Conservation (phyloP, 768 basidiomycete genomes). For the Leccinum fibrillosum region DNA sequence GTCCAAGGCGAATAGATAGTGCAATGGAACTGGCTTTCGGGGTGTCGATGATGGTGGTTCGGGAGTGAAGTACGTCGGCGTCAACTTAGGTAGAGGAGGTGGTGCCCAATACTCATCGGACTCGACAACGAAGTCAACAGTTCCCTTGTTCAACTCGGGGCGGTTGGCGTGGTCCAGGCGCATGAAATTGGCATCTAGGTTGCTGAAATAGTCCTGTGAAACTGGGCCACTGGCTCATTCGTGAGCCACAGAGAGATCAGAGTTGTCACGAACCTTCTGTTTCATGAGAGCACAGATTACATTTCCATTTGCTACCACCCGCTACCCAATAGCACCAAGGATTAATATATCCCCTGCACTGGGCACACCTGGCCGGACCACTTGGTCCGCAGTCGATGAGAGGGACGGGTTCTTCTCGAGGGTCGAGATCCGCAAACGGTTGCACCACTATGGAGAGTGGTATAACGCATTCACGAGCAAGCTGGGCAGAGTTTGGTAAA, state of each 20-base stretch:
- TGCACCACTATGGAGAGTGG: constrained; percentile 85
- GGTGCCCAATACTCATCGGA: constrained; percentile 80
- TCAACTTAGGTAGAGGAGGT: constrained; percentile 54
- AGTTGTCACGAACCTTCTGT: constrained; percentile 65
- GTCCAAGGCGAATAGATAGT: constrained; percentile 86
- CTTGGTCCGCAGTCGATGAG: constrained; percentile 64
- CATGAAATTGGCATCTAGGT: constrained; percentile 72
- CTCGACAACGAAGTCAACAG: constrained; percentile 84
- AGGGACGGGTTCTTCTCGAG: constrained; percentile 77
- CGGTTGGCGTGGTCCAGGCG: constrained; percentile 78
- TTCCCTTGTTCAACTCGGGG: constrained; percentile 87
- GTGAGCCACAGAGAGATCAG: constrained; percentile 4
- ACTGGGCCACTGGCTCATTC: constrained; percentile 44
- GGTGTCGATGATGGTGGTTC: constrained; percentile 44
- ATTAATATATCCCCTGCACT: constrained; percentile 89
- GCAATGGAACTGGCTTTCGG: constrained; percentile 61
- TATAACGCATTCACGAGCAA: constrained; percentile 78
- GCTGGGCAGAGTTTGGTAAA: constrained; percentile 73
- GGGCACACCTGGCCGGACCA: constrained; percentile 82
- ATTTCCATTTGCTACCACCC: constrained; percentile 84
- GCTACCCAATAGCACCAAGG: constrained; percentile 87
- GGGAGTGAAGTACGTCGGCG: constrained; percentile 50
- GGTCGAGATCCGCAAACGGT: constrained; percentile 82
- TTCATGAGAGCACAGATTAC: constrained; percentile 83
- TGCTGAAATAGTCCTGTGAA: constrained; percentile 76